Percentiles rank a stretch among this genome's conserved stretches.
Evolutionary conservation across 495 filamentous ascomycete species (phyloP).

Genomic region (Filosporella fistucella): DNA sequence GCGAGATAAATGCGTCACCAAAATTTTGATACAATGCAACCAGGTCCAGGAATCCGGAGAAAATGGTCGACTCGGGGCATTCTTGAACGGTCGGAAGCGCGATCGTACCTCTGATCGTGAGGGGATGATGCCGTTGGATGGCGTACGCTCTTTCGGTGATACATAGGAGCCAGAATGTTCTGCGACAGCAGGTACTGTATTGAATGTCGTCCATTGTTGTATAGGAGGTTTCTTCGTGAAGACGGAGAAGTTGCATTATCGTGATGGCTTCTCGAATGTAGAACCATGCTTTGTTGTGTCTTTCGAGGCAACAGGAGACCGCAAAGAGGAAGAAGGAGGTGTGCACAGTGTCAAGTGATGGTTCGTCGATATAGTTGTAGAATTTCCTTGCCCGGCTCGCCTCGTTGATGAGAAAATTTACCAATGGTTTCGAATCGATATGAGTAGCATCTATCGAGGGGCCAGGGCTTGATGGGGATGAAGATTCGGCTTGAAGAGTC

Average conservation of each 20-base stretch:
- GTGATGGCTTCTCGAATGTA: constrained; percentile 24
- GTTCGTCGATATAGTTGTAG: constrained; percentile 6
- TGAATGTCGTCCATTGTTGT: background rate
- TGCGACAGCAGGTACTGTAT: constrained; percentile 3
- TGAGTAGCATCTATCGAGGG: background rate
- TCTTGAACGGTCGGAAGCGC: constrained; percentile 5
- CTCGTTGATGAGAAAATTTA: constrained; percentile 9
- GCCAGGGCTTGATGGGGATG: too few species aligned
- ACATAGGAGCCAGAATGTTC: constrained; percentile 22
- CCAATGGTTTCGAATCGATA: background rate
- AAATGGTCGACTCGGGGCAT: constrained; percentile 3
- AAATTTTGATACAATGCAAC: constrained; percentile 13
- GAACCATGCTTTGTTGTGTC: constrained; percentile 15
- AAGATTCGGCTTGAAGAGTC: constrained; percentile 2
- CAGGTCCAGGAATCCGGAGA: constrained; percentile 14
- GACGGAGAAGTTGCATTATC: constrained; percentile 10
- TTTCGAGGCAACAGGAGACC: constrained; percentile 6
- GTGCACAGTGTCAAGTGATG: constrained; percentile 7
- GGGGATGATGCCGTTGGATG: constrained; percentile 13
- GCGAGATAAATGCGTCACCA: constrained; percentile 11
- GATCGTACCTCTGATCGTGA: constrained; percentile 18
- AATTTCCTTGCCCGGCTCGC: constrained; percentile 6
- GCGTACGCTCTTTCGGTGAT: constrained; percentile 22
- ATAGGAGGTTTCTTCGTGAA: constrained; percentile 17
- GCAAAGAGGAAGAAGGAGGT: constrained; percentile 34